Base-by-base conservation (phyloP, 2,329 filamentous ascomycete species). In the Fusarium guadeloupense region DNA sequence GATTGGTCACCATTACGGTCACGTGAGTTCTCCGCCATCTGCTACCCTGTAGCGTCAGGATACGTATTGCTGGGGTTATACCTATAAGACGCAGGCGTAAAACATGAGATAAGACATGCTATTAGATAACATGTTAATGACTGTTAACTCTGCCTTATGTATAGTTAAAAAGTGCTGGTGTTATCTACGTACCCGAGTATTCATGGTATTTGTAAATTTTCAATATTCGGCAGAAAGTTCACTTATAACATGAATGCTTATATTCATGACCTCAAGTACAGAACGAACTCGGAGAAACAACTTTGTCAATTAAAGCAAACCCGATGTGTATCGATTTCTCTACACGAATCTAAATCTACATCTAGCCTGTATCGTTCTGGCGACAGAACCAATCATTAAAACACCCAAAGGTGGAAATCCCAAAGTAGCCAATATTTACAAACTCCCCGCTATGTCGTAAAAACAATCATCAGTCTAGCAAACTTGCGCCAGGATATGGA, bases 1-100 rank as follows among this genome's bases (percentile, higher is more conserved):
- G 65, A 70, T 70, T 72, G 67, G 69, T 47, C 56, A 47, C 46
- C 14, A 21, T 7, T 2, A 0, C 1, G 2, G 25, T 72, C 70
- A 72, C 70, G 69, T 72, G 69, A 53, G 0, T 1, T 1, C 6
- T 4, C 0, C 4, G 10, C 17, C 14, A 2, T 4, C 4, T 1
- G 3, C 23, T 55, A 69, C 66, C 66, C 66, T 68, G 9, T 10
- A 68, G 30, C 4, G 1, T 3, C n/a, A 2, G 5, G 2, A 1
- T 13, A 7, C 6, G 3, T 25, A n/a, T n/a, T n/a, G n/a, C n/a
- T n/a, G n/a, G n/a, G n/a, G n/a, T n/a, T n/a, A n/a, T n/a, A n/a
- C n/a, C n/a, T n/a, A n/a, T n/a, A n/a, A n/a, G n/a, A n/a, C n/a
- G n/a, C n/a, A n/a, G n/a, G n/a, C n/a, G n/a, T n/a, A n/a, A n/a